Evolutionary conservation across 495 filamentous ascomycete species (phyloP), one percentile per base, ranked within the genome.

Genomic region (Aspergillus avenaceus): DNA sequence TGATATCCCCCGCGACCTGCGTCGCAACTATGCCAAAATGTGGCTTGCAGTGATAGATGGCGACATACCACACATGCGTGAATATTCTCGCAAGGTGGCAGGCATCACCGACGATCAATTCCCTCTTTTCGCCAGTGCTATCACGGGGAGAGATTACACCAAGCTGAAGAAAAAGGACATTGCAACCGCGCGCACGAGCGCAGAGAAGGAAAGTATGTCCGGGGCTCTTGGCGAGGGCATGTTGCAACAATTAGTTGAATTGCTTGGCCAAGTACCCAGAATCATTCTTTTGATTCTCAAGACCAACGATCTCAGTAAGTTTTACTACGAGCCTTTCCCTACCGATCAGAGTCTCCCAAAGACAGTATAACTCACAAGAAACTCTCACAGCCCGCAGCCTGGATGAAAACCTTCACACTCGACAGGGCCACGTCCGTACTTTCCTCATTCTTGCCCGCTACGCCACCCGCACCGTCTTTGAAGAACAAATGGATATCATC

Each of bases 251-350:
- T 72, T 99, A 8, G 87, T 99, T 8, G 87, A 92, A 49, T 73
- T 99, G 58, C 78, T 99, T 8, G 87, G 88, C 25, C 82, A 89
- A 54, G 90, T 99, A 2, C 95, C 95, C 5, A 74, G 90, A 11
- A 86, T 97, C 49, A 95, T 99, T 31, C 78, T 99, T 13, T 74
- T 99, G 5, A 97, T 99, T 56, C 77, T 99, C 45, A 99, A 99
- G 71, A 99, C 95, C 1, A 99, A 99, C 64, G 95, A 99, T 66
- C 72, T 99, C 32, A 99, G 81, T 84, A 75, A 60, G 80, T 68
- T 37, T 6, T 27, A 7, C n/a, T 18, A 21, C 45, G 43, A 0
- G 36, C 34, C 44, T 8, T 41, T 29, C 46, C 25, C 18, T n/a
- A n/a, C n/a, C n/a, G n/a, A n/a, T n/a, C n/a, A n/a, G n/a, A n/a